Conservation (phyloP, 805 yeast species). For the Gaillardinia entomophila region DNA sequence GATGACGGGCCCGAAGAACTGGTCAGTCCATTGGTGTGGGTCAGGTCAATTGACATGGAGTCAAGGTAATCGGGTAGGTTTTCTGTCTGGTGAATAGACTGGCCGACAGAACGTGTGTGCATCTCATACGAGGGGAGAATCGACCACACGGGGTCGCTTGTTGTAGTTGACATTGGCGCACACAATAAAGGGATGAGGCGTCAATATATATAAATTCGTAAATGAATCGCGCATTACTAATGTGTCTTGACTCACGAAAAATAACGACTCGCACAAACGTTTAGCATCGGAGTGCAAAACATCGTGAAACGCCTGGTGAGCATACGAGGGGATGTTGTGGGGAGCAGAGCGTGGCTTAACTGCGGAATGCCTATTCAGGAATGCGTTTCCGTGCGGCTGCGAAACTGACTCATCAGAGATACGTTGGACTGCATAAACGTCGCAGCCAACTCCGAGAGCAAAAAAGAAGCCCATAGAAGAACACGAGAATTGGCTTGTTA, state of each 20-base stretch:
- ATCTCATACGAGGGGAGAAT: constrained; percentile 36
- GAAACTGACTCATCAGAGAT: no score
- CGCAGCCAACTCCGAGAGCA: no score
- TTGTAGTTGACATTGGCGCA: background rate
- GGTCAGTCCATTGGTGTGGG: constrained; percentile 1
- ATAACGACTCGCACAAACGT: background rate
- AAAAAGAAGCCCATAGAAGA: no score
- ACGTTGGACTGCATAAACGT: no score
- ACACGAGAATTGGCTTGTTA: no score
- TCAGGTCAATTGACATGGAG: constrained; percentile 1
- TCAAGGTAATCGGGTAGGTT: constrained; percentile 4
- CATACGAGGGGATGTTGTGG: no score
- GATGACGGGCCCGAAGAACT: no score
- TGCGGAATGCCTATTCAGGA: no score
- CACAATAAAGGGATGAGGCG: background rate
- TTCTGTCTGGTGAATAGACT: constrained; percentile 4
- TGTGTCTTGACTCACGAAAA: background rate
- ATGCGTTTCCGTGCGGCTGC: no score
- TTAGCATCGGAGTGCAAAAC: background rate
- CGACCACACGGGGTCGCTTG: constrained; percentile 28
- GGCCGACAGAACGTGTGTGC: constrained; percentile 16
- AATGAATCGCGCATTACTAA: background rate
- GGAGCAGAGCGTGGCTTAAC: no score
- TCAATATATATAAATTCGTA: background rate
- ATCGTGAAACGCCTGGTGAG: no score